phyloP scores from a whole-genome alignment of 176 grass and related monocot genomes.

The Canna indica region DNA sequence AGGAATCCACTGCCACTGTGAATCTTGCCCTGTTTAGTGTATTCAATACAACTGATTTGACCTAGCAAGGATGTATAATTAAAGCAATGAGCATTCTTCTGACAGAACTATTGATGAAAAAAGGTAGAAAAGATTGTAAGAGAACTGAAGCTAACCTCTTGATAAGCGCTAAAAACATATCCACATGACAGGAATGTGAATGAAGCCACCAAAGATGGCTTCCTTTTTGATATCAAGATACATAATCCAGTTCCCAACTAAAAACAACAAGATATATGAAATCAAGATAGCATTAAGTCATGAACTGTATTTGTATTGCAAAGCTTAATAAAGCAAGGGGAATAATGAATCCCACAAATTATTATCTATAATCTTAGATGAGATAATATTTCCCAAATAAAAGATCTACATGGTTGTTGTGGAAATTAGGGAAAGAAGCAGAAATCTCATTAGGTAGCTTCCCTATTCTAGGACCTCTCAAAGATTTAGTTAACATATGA shows the following conservation, averaged over 20 bases:
- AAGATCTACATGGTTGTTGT: background rate
- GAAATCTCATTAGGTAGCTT: too few relatives aligned
- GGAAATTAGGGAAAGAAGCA: too few relatives aligned
- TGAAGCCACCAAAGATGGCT: constrained; percentile 78
- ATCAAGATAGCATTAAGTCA: background rate
- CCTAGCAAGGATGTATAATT: constrained; percentile 44
- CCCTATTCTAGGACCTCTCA: too few relatives aligned
- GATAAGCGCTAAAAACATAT: constrained; percentile 89
- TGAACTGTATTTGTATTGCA: background rate
- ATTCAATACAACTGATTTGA: constrained; percentile 95
- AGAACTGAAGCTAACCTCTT: constrained; percentile 52
- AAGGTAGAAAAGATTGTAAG: background rate
- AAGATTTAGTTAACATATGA: too few relatives aligned
- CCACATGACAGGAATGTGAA: constrained; percentile 86
- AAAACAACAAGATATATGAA: background rate
- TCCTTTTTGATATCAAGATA: constrained; percentile 89
- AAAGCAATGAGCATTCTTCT: constrained; percentile 19
- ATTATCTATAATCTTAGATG: background rate
- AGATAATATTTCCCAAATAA: background rate
- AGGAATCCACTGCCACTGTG: constrained; percentile 93
- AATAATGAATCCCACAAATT: background rate
- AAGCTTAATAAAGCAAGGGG: background rate
- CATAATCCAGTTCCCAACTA: constrained; percentile 92
- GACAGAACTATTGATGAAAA: background rate
- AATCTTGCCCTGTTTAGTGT: constrained; percentile 94